Percentiles rank a stretch among this genome's conserved stretches.
Conservation (phyloP, 176 grass and related monocot genomes). For the Hyparrhenia diplandra region DNA sequence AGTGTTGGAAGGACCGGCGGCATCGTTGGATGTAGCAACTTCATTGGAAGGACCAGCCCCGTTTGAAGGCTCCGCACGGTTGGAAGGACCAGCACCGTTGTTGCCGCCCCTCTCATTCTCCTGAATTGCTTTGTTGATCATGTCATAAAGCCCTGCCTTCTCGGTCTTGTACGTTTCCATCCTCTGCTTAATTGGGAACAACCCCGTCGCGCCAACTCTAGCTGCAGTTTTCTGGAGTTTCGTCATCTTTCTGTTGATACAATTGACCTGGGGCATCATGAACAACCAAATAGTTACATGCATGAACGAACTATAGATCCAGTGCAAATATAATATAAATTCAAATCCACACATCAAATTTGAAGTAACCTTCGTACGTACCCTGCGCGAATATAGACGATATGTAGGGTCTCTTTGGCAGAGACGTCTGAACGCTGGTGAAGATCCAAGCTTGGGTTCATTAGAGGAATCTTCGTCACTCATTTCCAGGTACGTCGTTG, state of each 20-base stretch:
- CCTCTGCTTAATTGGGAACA: not conserved
- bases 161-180: not conserved
- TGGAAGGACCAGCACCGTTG: not conserved
- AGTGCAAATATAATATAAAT: not conserved
- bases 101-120: not conserved
- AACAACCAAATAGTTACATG: not conserved
- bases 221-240: not conserved
- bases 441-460: not conserved
- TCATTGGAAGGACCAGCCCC: not conserved
- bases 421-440: not conserved
- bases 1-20: not conserved
- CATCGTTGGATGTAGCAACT: not conserved
- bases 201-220: not conserved
- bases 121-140: not conserved
- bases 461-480: not conserved
- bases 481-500: not conserved
- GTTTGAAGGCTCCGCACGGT: not conserved
- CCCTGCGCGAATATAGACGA: not conserved
- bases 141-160: not conserved
- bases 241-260: not conserved
- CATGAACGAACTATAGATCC: not conserved
- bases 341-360: not conserved
- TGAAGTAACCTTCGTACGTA: not conserved
- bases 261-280: not conserved
- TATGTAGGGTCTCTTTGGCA: not conserved